A percentile compares a stretch with the other conserved stretches of the same genome.
Evolutionary conservation across 345 rosid genomes (phyloP).

Genomic region (Corymbia maculata): DNA sequence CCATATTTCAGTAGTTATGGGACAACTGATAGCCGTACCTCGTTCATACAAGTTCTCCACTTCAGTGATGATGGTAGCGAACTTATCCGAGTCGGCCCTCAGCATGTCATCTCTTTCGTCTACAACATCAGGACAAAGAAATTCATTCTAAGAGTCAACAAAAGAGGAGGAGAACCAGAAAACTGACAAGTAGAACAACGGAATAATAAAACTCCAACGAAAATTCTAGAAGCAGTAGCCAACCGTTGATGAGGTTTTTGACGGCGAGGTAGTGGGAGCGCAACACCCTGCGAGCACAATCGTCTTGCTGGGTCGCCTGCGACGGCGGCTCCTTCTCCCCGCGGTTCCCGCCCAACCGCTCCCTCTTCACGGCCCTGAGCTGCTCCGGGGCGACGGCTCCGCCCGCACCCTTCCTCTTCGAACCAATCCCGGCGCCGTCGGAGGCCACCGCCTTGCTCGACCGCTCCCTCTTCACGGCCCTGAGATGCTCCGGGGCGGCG

Average conservation of each 20-base stretch:
- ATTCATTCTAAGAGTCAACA: not conserved
- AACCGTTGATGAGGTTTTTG: conserved; percentile 48
- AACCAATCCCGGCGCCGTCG: not conserved
- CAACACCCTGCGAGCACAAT: conserved; percentile 48
- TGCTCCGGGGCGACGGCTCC: not conserved
- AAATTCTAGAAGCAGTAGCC: not conserved
- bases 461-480: conserved; percentile 10
- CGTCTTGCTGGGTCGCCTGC: conserved; percentile 1
- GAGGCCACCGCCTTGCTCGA: not conserved
- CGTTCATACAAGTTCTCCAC: conserved; percentile 55
- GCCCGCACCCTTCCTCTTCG: not conserved
- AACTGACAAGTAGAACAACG: not conserved
- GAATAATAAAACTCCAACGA: not conserved
- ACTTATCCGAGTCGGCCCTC: conserved; percentile 50
- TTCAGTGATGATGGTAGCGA: conserved; percentile 39
- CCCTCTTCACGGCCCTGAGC: conserved; percentile 9
- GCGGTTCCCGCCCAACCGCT: not conserved
- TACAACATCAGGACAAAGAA: conserved; percentile 4
- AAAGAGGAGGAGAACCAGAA: not conserved
- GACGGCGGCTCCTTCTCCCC: not conserved
- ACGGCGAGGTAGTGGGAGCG: conserved; percentile 69
- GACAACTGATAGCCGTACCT: conserved; percentile 22
- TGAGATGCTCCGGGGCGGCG: not conserved
- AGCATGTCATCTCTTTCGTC: conserved; percentile 68
- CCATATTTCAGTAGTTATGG: not conserved